Conservation (phyloP, 179 eudicot genomes). For the Heliamphora pulchella region DNA sequence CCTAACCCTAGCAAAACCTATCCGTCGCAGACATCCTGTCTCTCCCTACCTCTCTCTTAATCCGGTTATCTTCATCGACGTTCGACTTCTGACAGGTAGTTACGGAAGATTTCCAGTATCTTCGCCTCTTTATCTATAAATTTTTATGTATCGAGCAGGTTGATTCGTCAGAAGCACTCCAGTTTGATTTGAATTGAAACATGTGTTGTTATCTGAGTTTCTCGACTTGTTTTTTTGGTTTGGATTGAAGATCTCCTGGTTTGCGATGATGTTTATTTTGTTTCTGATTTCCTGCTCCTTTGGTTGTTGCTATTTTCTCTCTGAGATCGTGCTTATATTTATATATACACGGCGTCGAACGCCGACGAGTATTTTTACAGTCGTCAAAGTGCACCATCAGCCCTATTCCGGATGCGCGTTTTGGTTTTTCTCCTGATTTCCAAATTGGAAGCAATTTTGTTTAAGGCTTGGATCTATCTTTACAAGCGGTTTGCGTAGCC, state of each 20-base stretch:
- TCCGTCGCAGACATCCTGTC: neutral
- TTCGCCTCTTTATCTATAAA: neutral
- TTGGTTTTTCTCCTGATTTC: neutral
- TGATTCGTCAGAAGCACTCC: neutral
- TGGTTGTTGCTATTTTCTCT: neutral
- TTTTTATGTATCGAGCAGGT: neutral
- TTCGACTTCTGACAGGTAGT: constrained; percentile 9
- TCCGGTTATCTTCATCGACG: constrained; percentile 1
- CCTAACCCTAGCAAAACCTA: neutral
- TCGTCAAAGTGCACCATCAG: no score
- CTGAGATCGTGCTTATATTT: neutral
- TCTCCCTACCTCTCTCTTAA: constrained; percentile 1
- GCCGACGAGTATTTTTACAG: no score
- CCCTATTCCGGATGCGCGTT: neutral
- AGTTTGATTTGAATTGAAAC: neutral
- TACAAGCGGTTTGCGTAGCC: neutral
- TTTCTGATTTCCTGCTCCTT: neutral
- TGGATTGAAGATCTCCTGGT: neutral
- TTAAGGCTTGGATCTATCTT: neutral
- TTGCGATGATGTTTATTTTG: no score
- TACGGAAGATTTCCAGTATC: neutral
- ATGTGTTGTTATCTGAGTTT: neutral
- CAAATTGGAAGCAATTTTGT: neutral
- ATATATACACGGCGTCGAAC: neutral
- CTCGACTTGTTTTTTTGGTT: neutral